Evolutionary conservation across 2,329 filamentous ascomycete genomes (phyloP), one percentile per base, ranked within the genome.

Genomic region (Ophiosphaerella korrae): DNA sequence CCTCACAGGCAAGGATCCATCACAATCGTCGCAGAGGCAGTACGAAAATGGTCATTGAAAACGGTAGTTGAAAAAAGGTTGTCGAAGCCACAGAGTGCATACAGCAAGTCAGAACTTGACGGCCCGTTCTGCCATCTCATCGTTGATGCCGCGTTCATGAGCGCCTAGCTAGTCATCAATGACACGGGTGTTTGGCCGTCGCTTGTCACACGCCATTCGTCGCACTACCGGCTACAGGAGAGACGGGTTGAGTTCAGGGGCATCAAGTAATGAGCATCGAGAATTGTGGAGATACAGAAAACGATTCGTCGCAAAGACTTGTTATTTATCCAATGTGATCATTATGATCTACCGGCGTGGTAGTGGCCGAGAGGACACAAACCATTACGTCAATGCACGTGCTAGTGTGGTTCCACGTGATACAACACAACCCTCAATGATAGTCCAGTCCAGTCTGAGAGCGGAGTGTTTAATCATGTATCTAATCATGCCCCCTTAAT

Each of bases 1-100:
- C 66, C 64, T 71, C 66, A 71, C 60, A 48, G 42, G 39, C 57
- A 50, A 38, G 55, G 52, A 54, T 50, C 9, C 34, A 45, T 21
- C 37, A 42, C 39, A 42, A 35, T 44, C 35, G 46, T 50, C 26
- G 38, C 36, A 32, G 45, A 42, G 37, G 52, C 48, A 21, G 11
- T 21, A n/a, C 37, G 21, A 47, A 34, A 35, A 35, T 18, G 41
- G 41, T 24, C 5, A 14, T n/a, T 21, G 32, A 43, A 43, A 23
- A 29, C 26, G 26, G 18, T 4, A 31, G 6, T 5, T 24, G 16
- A 31, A 35, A 37, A 37, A 29, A 2, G 26, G 26, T 6, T 29
- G 11, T 6, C 3, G 26, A 29, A 29, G 8, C 7, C 26, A 29
- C 26, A 29, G 26, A 29, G 26, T 11, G 26, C 26, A 29, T 29